Evolutionary conservation across 2,329 filamentous ascomycete species (phyloP), one percentile per base, ranked within the genome.

Genomic region (Diaporthe amygdali): DNA sequence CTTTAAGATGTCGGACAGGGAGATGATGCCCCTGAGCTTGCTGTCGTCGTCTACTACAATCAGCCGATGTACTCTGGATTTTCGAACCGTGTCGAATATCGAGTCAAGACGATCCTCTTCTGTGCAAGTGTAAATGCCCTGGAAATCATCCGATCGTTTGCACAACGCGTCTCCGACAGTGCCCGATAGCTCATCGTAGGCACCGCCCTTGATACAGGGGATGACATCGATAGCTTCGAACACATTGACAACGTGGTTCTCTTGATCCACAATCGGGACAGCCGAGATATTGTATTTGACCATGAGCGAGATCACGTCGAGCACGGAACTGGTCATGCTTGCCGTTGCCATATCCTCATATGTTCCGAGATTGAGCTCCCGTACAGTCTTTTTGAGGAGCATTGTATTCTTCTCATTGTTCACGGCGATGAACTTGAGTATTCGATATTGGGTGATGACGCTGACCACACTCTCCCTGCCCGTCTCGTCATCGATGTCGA

Each of bases 161-260:
- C 94, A 91, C 69, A 98, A 85, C 2, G 96, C 96, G 74, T 98
- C 95, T 52, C 96, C 96, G 5, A 98, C 94, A 8, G 89, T 94
- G 25, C 95, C 89, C 72, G 93, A 91, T 70, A 99, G 86, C 75
- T 98, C 96, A 74, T 98, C 96, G 78, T 98, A 98, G 44, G 91
- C 91, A 25, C 95, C 95, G 27, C 94, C 95, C 82, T 97, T 97
- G 83, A 99, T 97, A 77, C 97, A 91, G 0, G 95, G 93, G 76
- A 99, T 97, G 72, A 99, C 95, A 82, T 99, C 96, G 64, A 99
- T 95, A 2, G 96, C 94, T 83, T 99, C 97, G 78, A 99, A 99
- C 14, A 98, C 95, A 78, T 99, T 99, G 74, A 98, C 90, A 0
- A 99, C 91, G 81, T 90, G 84, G 77, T 88, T 86, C 46, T 94